phyloP scores from a whole-genome alignment of 441 rosid species.

The Croton laevigatus region DNA sequence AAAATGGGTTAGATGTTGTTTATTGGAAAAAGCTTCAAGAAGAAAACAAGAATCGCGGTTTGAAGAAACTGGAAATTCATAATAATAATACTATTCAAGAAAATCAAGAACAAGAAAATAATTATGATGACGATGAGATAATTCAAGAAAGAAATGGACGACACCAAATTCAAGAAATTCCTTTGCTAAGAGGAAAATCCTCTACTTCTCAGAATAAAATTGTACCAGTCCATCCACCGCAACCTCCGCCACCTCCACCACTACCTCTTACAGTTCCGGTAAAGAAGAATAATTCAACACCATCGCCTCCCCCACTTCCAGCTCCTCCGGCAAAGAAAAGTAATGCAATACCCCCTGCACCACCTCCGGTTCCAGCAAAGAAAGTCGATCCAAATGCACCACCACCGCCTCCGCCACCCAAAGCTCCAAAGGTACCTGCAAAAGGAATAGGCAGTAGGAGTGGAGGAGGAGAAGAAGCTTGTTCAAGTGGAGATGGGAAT shows the following conservation, averaged over 20 bases:
- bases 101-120: constrained; percentile 20
- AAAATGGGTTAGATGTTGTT: constrained; percentile 76
- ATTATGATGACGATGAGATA: background rate
- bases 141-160: constrained; percentile 14
- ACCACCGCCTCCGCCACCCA: constrained; percentile 23
- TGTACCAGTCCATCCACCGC: constrained; percentile 36
- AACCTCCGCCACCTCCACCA: constrained; percentile 37
- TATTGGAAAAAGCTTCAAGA: constrained; percentile 70
- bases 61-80: constrained; percentile 21
- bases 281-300: constrained; percentile 10
- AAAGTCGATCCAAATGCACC: constrained; percentile 28
- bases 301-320: constrained; percentile 21
- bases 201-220: constrained; percentile 47
- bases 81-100: background rate
- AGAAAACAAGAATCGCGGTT: constrained; percentile 29
- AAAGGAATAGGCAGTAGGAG: constrained; percentile 23
- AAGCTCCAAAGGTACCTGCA: constrained; percentile 34
- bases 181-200: constrained; percentile 67
- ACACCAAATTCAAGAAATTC: constrained; percentile 41
- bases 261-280: constrained; percentile 14
- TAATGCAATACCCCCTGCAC: constrained; percentile 25
- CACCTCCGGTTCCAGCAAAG: constrained; percentile 26
- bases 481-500: constrained; percentile 33
- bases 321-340: constrained; percentile 28
- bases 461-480: constrained; percentile 34